These are phyloP conservation scores for Tricladium varicosporioides DNA, from an alignment of 2,329 filamentous ascomycete genomes.

Conservation along the genomic window DNA sequence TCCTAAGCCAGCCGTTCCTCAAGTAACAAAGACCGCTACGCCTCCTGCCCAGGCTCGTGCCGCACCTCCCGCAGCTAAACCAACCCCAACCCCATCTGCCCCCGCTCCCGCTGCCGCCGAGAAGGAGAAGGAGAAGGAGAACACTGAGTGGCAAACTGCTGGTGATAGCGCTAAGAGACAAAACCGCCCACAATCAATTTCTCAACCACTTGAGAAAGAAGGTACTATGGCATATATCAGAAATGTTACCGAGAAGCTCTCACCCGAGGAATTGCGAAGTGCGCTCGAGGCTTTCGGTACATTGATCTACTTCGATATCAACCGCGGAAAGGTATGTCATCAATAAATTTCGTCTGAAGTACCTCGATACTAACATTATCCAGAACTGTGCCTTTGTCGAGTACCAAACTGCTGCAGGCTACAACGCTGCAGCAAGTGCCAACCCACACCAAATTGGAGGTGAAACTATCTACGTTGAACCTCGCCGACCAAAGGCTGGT, in stretches of 20 bases:
- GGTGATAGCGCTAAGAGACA: constrained; percentile 80
- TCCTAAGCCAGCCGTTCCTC: constrained; percentile 56
- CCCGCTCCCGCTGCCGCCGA: constrained; percentile 47
- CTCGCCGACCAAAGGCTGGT: constrained; percentile 74
- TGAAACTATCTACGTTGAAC: constrained; percentile 82
- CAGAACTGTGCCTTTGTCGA: constrained; percentile 98
- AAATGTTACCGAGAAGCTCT: constrained; percentile 88
- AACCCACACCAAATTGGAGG: constrained; percentile 85
- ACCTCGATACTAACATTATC: constrained; percentile 14
- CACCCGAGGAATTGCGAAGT: constrained; percentile 67
- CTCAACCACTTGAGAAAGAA: constrained; percentile 66
- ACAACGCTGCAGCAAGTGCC: constrained; percentile 75
- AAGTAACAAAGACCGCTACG: constrained; percentile 52
- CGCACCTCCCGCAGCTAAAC: constrained; percentile 42
- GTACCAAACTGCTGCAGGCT: constrained; percentile 77
- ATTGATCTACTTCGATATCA: constrained; percentile 72
- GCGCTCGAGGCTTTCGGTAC: constrained; percentile 71
- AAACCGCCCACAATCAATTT: constrained; percentile 67
- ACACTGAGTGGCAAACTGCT: constrained; percentile 79
- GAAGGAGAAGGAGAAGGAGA: constrained; percentile 32
- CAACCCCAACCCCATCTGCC: constrained; percentile 41
- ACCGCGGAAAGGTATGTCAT: constrained; percentile 80
- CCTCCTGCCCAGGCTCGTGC: constrained; percentile 54
- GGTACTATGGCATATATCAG: constrained; percentile 87
- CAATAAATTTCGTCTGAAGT: not conserved